Evolutionary conservation across 306 rosid genomes (phyloP).

Genomic region (Cucurbita argyrosperma): DNA sequence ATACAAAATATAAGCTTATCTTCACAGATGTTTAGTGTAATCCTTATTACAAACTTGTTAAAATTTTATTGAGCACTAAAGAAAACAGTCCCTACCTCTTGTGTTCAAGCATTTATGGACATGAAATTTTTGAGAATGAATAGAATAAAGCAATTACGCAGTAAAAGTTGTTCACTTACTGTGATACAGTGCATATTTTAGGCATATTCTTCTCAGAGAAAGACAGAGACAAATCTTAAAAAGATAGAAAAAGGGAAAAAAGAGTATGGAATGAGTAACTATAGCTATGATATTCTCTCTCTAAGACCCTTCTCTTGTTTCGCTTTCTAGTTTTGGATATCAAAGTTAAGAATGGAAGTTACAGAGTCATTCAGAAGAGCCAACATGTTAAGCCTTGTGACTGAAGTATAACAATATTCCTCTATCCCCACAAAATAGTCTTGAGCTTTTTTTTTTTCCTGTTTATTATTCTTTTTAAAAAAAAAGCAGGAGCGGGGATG

Average conservation of each 20-base stretch:
- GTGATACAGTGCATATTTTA: neutral
- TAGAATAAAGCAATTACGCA: neutral
- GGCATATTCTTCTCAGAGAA: neutral
- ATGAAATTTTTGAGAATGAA: neutral
- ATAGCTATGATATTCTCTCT: neutral
- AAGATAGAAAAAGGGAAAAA: neutral
- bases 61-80: too few species aligned
- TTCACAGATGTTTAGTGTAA: too few species aligned
- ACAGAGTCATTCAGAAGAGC: neutral
- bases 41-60: too few species aligned
- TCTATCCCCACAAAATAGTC: too few species aligned
- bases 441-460: too few species aligned
- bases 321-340: neutral
- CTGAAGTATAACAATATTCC: neutral
- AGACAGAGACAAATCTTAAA: neutral
- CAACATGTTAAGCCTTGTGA: neutral
- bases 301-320: neutral
- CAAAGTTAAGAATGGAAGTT: neutral
- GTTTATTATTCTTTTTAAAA: too few species aligned
- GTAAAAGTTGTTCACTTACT: neutral
- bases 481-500: too few species aligned
- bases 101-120: neutral
- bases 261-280: neutral
- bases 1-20: too few species aligned
- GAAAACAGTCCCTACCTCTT: neutral